Percentiles rank a stretch among this genome's conserved stretches.
These are phyloP conservation scores for Saccharata proteae DNA, from an alignment of 2,329 filamentous ascomycete species.

Conservation along the genomic window DNA sequence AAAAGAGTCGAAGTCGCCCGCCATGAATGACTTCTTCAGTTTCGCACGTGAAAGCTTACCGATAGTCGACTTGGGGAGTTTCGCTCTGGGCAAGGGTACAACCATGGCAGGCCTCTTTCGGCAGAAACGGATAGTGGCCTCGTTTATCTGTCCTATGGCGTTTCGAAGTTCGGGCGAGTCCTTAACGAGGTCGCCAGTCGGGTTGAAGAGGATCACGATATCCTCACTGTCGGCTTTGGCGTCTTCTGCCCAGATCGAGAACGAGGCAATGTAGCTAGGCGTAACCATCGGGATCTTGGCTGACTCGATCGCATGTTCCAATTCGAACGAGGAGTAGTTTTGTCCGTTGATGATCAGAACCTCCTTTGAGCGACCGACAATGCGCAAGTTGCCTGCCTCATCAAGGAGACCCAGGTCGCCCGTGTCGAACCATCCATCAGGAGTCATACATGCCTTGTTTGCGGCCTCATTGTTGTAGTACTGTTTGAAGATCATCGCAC, in stretches of 20 bases:
- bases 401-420: conserved; percentile 17
- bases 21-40: conserved; percentile 6
- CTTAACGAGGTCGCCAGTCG: neutral
- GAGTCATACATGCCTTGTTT: conserved; percentile 14
- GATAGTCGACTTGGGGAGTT: conserved; percentile 7
- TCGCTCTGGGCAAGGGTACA: conserved; percentile 6
- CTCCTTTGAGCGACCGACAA: conserved; percentile 17
- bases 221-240: conserved; percentile 6
- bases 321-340: conserved; percentile 14
- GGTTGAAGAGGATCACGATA: conserved; percentile 7
- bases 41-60: conserved; percentile 8
- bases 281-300: conserved; percentile 10
- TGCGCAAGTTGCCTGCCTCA: conserved; percentile 11
- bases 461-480: conserved; percentile 22
- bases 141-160: conserved; percentile 3
- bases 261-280: conserved; percentile 5
- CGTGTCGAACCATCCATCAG: conserved; percentile 17
- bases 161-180: conserved; percentile 4
- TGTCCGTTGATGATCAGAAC: conserved; percentile 18
- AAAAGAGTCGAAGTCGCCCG: conserved; percentile 4
- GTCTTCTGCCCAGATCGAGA: conserved; percentile 5
- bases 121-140: conserved; percentile 6
- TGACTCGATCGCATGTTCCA: conserved; percentile 14
- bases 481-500: conserved; percentile 27
- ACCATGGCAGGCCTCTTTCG: conserved; percentile 4